These are phyloP conservation scores for Trichoderma simmonsii DNA, from an alignment of 2,329 filamentous ascomycete species.

Conservation along the genomic window DNA sequence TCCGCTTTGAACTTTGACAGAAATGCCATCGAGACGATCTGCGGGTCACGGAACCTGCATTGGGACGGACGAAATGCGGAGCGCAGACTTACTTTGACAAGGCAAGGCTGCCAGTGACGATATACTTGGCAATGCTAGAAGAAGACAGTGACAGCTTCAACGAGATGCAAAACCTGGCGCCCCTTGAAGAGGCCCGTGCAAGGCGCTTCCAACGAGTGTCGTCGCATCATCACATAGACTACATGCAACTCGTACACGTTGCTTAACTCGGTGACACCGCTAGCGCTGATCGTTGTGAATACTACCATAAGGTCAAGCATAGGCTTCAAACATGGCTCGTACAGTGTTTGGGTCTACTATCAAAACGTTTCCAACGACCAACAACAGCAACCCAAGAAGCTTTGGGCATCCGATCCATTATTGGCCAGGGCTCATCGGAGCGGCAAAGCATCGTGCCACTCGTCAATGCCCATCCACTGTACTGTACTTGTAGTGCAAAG, in stretches of 20 bases:
- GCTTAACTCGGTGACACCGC: not conserved
- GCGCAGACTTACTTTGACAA: not conserved
- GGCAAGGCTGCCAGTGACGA: not conserved
- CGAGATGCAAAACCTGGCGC: not conserved
- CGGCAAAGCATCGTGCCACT: not conserved
- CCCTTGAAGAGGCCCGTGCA: not conserved
- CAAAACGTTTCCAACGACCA: not conserved
- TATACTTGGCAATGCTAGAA: no score
- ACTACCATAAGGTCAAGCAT: not conserved
- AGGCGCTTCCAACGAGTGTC: not conserved
- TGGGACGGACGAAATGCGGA: not conserved
- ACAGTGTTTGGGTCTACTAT: not conserved
- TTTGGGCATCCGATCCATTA: not conserved
- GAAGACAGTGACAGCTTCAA: not conserved
- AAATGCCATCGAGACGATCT: not conserved
- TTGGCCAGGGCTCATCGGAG: not conserved
- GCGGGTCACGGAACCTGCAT: not conserved
- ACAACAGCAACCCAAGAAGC: not conserved
- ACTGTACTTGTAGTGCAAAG: not conserved
- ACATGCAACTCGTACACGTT: not conserved
- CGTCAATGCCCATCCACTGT: not conserved
- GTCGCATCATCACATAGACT: not conserved
- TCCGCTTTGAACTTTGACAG: not conserved
- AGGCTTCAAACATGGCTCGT: not conserved
- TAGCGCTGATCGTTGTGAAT: not conserved